phyloP scores from a whole-genome alignment of 2,329 filamentous ascomycete genomes.

The Pseudocercospora fuligena region DNA sequence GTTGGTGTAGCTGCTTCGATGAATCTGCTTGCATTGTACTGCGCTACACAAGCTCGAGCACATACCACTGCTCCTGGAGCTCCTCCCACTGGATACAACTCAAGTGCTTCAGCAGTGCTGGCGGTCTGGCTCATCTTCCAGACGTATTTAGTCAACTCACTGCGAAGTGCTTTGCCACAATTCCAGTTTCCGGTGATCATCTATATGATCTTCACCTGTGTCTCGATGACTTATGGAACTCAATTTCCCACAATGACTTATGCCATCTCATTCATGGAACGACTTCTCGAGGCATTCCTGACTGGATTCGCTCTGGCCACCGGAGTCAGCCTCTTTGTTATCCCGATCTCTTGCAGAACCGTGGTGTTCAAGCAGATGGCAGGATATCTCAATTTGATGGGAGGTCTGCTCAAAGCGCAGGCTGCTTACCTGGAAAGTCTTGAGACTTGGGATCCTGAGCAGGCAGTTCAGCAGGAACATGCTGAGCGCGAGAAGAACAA shows the following conservation, averaged over 20 bases:
- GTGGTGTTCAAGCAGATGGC: constrained; percentile 68
- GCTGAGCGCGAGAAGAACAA: constrained; percentile 28
- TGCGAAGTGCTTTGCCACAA: constrained; percentile 69
- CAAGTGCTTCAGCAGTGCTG: constrained; percentile 72
- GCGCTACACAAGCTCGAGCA: constrained; percentile 65
- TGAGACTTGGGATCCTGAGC: constrained; percentile 59
- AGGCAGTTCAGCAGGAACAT: constrained; percentile 10
- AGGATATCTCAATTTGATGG: constrained; percentile 62
- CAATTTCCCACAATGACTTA: constrained; percentile 60
- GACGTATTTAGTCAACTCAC: constrained; percentile 68
- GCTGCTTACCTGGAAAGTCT: constrained; percentile 67
- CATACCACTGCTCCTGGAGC: constrained; percentile 54
- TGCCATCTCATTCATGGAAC: constrained; percentile 59
- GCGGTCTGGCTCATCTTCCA: constrained; percentile 73
- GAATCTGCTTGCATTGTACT: constrained; percentile 66
- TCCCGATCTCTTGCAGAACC: constrained; percentile 68
- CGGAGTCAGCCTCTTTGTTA: constrained; percentile 66
- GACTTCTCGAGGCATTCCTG: constrained; percentile 66
- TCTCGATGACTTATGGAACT: constrained; percentile 65
- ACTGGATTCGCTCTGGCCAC: constrained; percentile 68
- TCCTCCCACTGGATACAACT: constrained; percentile 62
- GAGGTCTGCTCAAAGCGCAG: constrained; percentile 63
- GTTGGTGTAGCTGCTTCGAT: constrained; percentile 65
- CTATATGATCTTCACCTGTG: constrained; percentile 70
- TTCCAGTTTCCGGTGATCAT: constrained; percentile 71